Base-by-base conservation (phyloP, 441 rosid genomes). In the Erysimum cheiri region DNA sequence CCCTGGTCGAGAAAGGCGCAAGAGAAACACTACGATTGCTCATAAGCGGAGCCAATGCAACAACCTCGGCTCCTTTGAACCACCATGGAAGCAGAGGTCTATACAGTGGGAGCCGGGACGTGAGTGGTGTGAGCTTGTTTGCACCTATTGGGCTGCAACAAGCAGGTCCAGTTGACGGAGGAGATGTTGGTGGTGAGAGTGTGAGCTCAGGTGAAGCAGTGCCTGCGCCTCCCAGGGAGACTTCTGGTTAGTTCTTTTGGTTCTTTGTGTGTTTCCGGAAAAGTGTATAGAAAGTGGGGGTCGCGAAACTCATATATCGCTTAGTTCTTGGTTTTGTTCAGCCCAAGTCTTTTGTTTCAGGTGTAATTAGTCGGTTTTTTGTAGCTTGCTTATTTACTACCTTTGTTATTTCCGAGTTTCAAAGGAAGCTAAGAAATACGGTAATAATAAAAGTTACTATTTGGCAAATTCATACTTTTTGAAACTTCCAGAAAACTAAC, bases 11-110 rank as follows among this genome's bases (percentile, higher is more conserved):
- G 56, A 87, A 90, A 77, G 86, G 97, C 22, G 99, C 99, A 1
- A 87, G 99, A 68, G 98, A 94, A 79, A 92, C 98, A 5, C 84
- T 94, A 37, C 78, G 97, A 24, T 70, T 92, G 41, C 97, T 94
- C 32, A 78, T 94, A 52, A 83, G 90, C 46, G 78, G 96, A 71
- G 86, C 99, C n/a, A 81, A 77, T 72, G 64, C 74, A 36, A 82
- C 66, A 66, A 72, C 84, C 0, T 76, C 92, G 35, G 80, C 82
- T 49, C 84, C 85, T 11, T 55, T 89, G 74, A 76, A 77, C 46
- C 82, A 76, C 40, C 77, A 74, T 31, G 77, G 77, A 60, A 93
- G 87, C 76, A 80, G 92, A 28, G 92, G 91, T 13, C 77, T 93
- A 0, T 93, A 86, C 68, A 60, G 84, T 26, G 90, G 85, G 37